Evolutionary conservation across 495 filamentous ascomycete species (phyloP).

Genomic region (Daldinia bambusicola): DNA sequence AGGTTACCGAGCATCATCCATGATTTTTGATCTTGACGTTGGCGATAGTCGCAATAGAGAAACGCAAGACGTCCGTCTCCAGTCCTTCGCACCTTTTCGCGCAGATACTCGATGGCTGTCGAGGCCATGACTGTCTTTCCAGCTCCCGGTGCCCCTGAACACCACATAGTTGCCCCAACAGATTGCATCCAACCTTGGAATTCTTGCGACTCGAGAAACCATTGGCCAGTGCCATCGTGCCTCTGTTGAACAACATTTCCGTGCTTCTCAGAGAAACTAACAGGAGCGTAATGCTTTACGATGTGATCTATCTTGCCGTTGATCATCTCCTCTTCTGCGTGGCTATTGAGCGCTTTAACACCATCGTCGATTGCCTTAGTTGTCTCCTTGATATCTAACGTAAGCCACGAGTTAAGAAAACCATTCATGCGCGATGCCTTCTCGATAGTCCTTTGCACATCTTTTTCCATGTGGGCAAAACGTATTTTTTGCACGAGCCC

Average conservation of each 20-base stretch:
- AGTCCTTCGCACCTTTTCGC: slow-evolving; percentile 23
- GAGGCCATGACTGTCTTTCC: slow-evolving; percentile 52
- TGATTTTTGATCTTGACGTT: slow-evolving; percentile 49
- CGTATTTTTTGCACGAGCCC: slow-evolving; percentile 24
- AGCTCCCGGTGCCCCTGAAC: slow-evolving; percentile 53
- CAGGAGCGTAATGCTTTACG: slow-evolving; percentile 39
- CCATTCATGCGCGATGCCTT: slow-evolving; percentile 35
- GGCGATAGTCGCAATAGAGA: slow-evolving; percentile 55
- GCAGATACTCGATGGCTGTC: slow-evolving; percentile 48
- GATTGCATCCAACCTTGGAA: slow-evolving; percentile 51
- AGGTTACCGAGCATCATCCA: slow-evolving; percentile 49
- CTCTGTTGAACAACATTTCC: slow-evolving; percentile 47
- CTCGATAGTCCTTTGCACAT: slow-evolving; percentile 35
- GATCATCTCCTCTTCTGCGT: slow-evolving; percentile 23
- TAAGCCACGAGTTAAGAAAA: slow-evolving; percentile 36
- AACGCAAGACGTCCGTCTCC: slow-evolving; percentile 50
- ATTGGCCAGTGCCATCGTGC: slow-evolving; percentile 53
- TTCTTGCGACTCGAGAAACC: slow-evolving; percentile 52
- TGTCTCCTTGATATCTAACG: slow-evolving; percentile 33
- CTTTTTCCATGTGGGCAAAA: slow-evolving; percentile 37
- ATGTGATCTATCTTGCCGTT: slow-evolving; percentile 33
- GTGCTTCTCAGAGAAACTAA: slow-evolving; percentile 48
- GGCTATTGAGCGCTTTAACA: slow-evolving; percentile 29
- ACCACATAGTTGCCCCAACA: slow-evolving; percentile 46
- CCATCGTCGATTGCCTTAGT: slow-evolving; percentile 31